phyloP scores from a whole-genome alignment of 352 stramenopile species.

The Pythium periplocum region DNA sequence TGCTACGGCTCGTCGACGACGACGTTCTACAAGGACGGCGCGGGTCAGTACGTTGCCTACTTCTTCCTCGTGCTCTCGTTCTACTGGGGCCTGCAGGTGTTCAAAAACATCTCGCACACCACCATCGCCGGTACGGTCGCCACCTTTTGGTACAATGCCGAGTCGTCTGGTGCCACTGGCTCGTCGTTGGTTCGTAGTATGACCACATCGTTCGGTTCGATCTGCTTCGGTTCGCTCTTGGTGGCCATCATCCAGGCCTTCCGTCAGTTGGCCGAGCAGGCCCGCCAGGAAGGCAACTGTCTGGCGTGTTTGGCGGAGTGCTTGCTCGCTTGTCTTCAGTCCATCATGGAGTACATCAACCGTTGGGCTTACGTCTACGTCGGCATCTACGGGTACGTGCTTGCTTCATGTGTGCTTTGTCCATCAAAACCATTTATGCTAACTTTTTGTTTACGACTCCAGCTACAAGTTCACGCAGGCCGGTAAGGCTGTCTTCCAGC shows the following conservation, averaged over 20 bases:
- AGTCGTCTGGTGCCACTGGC: slow-evolving; percentile 81
- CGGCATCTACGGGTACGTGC: slow-evolving; percentile 66
- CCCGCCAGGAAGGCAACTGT: slow-evolving; percentile 62
- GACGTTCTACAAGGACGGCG: slow-evolving; percentile 30
- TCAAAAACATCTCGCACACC: slow-evolving; percentile 92
- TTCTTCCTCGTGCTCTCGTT: slow-evolving; percentile 92
- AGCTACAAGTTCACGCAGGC: slow-evolving; percentile 90
- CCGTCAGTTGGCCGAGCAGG: slow-evolving; percentile 67
- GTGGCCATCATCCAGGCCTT: slow-evolving; percentile 91
- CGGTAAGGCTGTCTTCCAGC: slow-evolving; percentile 88
- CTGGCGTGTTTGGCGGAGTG: slow-evolving; percentile 80
- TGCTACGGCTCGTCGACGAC: slow-evolving; percentile 16
- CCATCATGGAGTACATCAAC: slow-evolving; percentile 91
- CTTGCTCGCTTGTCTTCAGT: slow-evolving; percentile 76
- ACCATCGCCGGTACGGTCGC: slow-evolving; percentile 91
- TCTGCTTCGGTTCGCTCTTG: slow-evolving; percentile 93
- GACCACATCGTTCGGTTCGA: slow-evolving; percentile 93
- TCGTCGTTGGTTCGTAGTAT: slow-evolving; percentile 78
- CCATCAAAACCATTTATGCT: not conserved
- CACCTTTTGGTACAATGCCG: slow-evolving; percentile 93
- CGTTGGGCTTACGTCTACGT: slow-evolving; percentile 94
- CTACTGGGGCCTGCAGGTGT: slow-evolving; percentile 91
- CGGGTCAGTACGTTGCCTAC: slow-evolving; percentile 36
- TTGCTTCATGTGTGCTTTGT: not conserved
- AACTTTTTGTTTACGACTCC: slow-evolving; percentile 23